Evolutionary conservation across 2,329 filamentous ascomycete species (phyloP), one percentile per base, ranked within the genome.

Genomic region (Chaetomium strumarium): DNA sequence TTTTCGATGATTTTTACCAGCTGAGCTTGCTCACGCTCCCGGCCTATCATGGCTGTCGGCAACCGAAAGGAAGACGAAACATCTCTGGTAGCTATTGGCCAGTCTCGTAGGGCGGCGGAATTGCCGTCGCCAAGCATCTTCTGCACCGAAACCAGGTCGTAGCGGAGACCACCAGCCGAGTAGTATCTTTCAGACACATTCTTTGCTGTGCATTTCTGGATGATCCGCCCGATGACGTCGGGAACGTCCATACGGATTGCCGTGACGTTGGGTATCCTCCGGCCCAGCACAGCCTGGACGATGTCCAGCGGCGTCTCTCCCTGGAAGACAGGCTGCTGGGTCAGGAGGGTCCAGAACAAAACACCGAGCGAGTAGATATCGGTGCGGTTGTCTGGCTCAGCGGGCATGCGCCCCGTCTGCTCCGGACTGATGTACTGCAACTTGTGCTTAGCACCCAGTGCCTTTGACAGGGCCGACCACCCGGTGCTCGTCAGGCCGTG

Each of bases 281-380:
- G 85, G 43, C 85, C 85, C 9, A 97, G 76, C 11, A 96, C 90
- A 59, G 85, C 89, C 66, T 96, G 91, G 58, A 97, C 90, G 41
- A 96, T 90, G 63, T 96, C 91, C 53, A 96, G 80, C 0, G 91
- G 88, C 0, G 83, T 85, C 12, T 83, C 78, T 10, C 89, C 92
- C 34, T 86, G 84, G 59, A 93, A 96, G 0, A 90, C 86, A 3
- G 87, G 81, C 61, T 85, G 81, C 29, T 90, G 89, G 1, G 88
- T 88, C 42, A 95, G 74, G 63, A 95, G 80, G 9, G 81, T 88
- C 86, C 90, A 96, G 67, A 96, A 92, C 1, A 96, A 70, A 37
- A 96, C 84, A 4, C 92, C 92, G 1, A 96, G 74, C 0, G 89
- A 91, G 71, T 96, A 96, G 31, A 96, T 95, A 68, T 97, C 92